A percentile compares a stretch with the other conserved stretches of the same genome.
phyloP scores from a whole-genome alignment of 352 stramenopile species.

The Phytophthora rubi region DNA sequence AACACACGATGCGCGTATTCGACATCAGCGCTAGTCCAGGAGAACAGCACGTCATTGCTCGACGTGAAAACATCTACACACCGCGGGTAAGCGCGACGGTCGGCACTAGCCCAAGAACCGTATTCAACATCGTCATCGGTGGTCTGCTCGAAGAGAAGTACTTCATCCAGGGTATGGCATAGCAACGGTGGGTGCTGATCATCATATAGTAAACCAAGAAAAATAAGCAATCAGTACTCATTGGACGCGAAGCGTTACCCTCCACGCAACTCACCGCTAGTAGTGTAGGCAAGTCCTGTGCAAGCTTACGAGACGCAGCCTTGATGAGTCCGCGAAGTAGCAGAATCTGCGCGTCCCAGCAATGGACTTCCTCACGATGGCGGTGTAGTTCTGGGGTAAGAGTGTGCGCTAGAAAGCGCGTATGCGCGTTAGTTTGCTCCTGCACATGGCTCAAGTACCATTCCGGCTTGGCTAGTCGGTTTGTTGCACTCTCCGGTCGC shows the following conservation, averaged over 20 bases:
- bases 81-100: conserved; percentile 54
- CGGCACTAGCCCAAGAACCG: conserved; percentile 47
- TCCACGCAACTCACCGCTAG: conserved; percentile 39
- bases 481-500: conserved; percentile 67
- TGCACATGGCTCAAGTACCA: conserved; percentile 74
- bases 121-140: conserved; percentile 75
- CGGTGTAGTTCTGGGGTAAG: conserved; percentile 61
- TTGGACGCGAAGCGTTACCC: not conserved
- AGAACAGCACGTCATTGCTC: conserved; percentile 55
- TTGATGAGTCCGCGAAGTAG: conserved; percentile 58
- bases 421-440: conserved; percentile 59
- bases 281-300: conserved; percentile 50
- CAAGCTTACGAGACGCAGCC: conserved; percentile 56
- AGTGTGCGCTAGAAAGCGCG: conserved; percentile 44
- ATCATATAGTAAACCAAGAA: not conserved
- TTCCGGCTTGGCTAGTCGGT: conserved; percentile 76
- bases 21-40: conserved; percentile 69
- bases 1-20: conserved; percentile 60
- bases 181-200: conserved; percentile 50
- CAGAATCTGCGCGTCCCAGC: conserved; percentile 66
- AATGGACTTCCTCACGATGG: conserved; percentile 49
- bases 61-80: conserved; percentile 72
- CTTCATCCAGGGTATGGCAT: conserved; percentile 79
- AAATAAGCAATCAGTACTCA: not conserved
- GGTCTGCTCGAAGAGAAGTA: conserved; percentile 72